These are phyloP conservation scores for Nemophila menziesii DNA, from an alignment of 257 asterid species.

Conservation along the genomic window DNA sequence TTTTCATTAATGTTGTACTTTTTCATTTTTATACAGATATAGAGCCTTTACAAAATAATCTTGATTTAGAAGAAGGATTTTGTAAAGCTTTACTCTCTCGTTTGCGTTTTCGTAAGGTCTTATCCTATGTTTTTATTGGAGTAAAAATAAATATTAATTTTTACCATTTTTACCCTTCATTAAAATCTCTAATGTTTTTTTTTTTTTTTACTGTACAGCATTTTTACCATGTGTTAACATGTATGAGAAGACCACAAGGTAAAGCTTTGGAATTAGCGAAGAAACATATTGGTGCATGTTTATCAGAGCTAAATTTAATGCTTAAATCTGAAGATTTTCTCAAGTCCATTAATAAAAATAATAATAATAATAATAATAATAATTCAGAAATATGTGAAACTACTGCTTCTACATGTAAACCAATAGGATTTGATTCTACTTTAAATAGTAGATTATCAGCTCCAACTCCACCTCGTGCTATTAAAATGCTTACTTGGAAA, in stretches of 20 bases:
- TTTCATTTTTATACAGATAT: constrained; percentile 47
- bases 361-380: constrained; percentile 28
- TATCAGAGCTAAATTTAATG: constrained; percentile 76
- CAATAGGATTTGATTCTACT: constrained; percentile 88
- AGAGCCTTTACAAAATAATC: constrained; percentile 74
- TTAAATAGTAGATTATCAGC: constrained; percentile 90
- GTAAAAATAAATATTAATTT: too few relatives aligned
- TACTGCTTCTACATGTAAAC: constrained; percentile 88
- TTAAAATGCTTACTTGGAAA: constrained; percentile 79
- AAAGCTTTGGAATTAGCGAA: constrained; percentile 95
- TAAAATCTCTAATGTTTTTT: constrained; percentile 19
- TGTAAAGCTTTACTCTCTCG: constrained; percentile 91
- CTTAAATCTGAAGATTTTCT: constrained; percentile 59
- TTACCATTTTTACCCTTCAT: too few relatives aligned
- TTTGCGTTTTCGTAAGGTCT: constrained; percentile 99
- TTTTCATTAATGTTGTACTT: constrained; percentile 11
- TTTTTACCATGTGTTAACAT: constrained; percentile 65
- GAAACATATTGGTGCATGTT: constrained; percentile 68
- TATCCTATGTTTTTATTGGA: constrained; percentile 35
- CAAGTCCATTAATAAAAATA: constrained; percentile 29
- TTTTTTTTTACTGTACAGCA: constrained; percentile 44
- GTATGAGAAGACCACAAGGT: constrained; percentile 92
- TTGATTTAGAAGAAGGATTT: constrained; percentile 86
- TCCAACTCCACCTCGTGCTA: constrained; percentile 95
- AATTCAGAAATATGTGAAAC: constrained; percentile 40